Base-by-base conservation (phyloP, 169 alveolate genomes). In the Perkinsus chesapeaki region DNA sequence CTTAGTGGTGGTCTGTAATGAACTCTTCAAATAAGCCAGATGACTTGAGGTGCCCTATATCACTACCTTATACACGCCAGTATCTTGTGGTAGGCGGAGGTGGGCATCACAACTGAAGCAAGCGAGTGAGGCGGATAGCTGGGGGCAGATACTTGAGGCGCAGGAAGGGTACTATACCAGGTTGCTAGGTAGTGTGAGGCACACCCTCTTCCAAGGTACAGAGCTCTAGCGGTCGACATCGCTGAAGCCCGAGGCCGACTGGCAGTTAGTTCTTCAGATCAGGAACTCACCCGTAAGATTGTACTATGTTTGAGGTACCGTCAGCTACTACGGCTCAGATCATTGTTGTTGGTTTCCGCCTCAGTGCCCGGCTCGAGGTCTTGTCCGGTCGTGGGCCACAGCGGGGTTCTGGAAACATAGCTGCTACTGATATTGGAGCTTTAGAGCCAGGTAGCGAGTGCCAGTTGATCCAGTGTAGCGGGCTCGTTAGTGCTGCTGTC, bases 101-200 rank as follows among this genome's bases (percentile, higher is more conserved):
- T 91, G 93, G 93, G 73, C 93, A 16, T 31, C 73, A 31, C 73
- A 39, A n/a, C 43, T 91, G 3, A 27, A 27, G 39, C 7, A 91
- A 73, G 73, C 73, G 5, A 16, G 34, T 27, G 47, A 91, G 9
- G 93, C 5, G 20, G 93, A 91, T 60, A 10, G 36, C n/a, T 91
- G 93, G 93, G 93, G 93, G 12, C 93, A 91, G 43, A 34, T 91
- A 36, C 37, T 91, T 39, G 93, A 91, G 31, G 93, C 93, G 0
- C 93, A 91, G 43, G 93, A 91, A 23, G 39, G 39, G 39, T 39
- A 16, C 60, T 38, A 0, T 10, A 19, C 12, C 23, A 34, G 82
- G 31, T 34, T 23, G 3, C 31, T 27, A 20, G 7, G 31, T 60
- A 60, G 82, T 0, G 3, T 60, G n/a, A n/a, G n/a, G n/a, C n/a